Conservation (phyloP, 163 green algal genomes). For the Prototheca stagnorum region DNA sequence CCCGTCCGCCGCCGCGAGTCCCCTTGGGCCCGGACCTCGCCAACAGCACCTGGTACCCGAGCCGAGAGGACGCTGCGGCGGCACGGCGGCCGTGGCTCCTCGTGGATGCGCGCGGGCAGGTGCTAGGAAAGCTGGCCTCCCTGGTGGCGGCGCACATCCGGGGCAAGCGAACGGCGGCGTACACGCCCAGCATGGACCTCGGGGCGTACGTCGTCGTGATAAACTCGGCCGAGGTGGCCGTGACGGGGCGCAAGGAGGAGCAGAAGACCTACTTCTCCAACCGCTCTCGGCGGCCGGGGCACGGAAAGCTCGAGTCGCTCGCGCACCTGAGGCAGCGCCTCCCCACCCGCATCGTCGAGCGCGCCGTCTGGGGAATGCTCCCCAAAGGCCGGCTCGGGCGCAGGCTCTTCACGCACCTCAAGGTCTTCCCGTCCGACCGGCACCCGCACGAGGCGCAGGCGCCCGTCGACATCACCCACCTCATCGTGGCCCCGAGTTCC, state of each 20-base stretch:
- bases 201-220: conserved; percentile 86
- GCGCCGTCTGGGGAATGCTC: conserved; percentile 94
- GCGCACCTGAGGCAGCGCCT: conserved; percentile 80
- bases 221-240: conserved; percentile 81
- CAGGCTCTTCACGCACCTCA: conserved; percentile 79
- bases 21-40: conserved; percentile 35
- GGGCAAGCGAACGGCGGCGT: conserved; percentile 77
- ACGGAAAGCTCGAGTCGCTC: conserved; percentile 74
- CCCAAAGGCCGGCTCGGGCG: conserved; percentile 82
- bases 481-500: conserved; percentile 33
- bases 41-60: conserved; percentile 96
- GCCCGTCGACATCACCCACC: conserved; percentile 72
- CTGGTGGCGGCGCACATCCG: conserved; percentile 79
- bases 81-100: conserved; percentile 85
- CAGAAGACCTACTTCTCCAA: conserved; percentile 28
- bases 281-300: conserved; percentile 63
- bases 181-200: conserved; percentile 93
- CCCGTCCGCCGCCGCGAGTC: too few relatives aligned
- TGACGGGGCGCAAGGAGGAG: conserved; percentile 28
- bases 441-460: conserved; percentile 91
- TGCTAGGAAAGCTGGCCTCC: conserved; percentile 70
- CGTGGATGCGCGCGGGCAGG: conserved; percentile 86
- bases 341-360: conserved; percentile 94
- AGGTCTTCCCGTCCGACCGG: conserved; percentile 71
- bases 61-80: conserved; percentile 51